Evolutionary conservation across 2,329 filamentous ascomycete species (phyloP).

Genomic region (Phialophora tarda): DNA sequence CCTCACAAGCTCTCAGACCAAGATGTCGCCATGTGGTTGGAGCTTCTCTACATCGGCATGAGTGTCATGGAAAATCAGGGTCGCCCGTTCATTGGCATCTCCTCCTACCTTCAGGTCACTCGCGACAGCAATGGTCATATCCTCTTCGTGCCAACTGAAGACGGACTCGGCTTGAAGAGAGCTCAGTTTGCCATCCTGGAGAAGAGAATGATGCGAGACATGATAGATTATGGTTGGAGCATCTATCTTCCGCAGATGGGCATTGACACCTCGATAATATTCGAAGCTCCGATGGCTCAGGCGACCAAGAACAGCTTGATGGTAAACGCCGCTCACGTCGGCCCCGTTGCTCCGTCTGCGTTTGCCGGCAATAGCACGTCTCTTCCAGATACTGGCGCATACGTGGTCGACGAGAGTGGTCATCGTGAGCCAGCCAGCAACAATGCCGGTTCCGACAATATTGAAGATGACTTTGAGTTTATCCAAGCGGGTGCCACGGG

Average conservation of each 20-base stretch:
- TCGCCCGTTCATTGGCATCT: constrained; percentile 22
- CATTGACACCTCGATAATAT: background rate
- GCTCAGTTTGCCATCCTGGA: constrained; percentile 27
- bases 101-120: constrained; percentile 24
- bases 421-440: background rate
- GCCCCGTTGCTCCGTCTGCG: background rate
- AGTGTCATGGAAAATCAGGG: constrained; percentile 22
- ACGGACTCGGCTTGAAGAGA: constrained; percentile 24
- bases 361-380: background rate
- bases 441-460: background rate
- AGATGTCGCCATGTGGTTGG: constrained; percentile 37
- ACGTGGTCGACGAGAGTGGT: background rate
- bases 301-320: background rate
- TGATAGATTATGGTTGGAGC: constrained; percentile 31
- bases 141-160: constrained; percentile 27
- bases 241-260: constrained; percentile 21
- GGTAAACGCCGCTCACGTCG: background rate
- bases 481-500: background rate
- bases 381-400: background rate
- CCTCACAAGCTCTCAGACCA: constrained; percentile 28
- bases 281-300: background rate
- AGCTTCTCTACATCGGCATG: constrained; percentile 33
- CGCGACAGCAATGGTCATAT: constrained; percentile 27
- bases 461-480: constrained; percentile 8
- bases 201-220: constrained; percentile 20